Percentiles rank a stretch among this genome's conserved stretches.
phyloP scores from a whole-genome alignment of 495 filamentous ascomycete genomes.

The Aspergillus campestris region DNA sequence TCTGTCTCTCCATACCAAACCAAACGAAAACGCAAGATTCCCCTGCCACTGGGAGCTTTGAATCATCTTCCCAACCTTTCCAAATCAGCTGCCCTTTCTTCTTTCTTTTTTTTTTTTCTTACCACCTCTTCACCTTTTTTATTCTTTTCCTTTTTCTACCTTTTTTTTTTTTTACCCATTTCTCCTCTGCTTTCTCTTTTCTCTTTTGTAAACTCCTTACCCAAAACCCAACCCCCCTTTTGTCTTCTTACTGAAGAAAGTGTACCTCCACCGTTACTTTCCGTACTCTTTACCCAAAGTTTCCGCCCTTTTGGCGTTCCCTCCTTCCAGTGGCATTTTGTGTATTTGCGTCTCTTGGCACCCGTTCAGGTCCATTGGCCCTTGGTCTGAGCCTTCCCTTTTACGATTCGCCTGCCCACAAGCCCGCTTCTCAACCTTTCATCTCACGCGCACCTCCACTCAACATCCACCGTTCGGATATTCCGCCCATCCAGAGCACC shows the following conservation, averaged over 20 bases:
- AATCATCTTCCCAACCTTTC: constrained; percentile 5
- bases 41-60: constrained; percentile 7
- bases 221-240: not conserved
- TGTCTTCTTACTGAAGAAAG: not conserved
- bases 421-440: constrained; percentile 20
- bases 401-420: constrained; percentile 20
- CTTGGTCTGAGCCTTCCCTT: constrained; percentile 17
- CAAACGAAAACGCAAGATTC: not conserved
- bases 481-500: constrained; percentile 21
- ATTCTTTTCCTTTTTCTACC: not conserved
- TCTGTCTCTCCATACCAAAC: constrained; percentile 9
- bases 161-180: constrained; percentile 2
- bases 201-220: not conserved
- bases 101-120: constrained; percentile 5
- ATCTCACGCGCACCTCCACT: constrained; percentile 25
- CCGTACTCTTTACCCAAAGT: constrained; percentile 4
- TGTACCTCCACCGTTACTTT: not conserved
- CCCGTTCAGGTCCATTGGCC: constrained; percentile 17
- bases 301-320: constrained; percentile 4
- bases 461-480: constrained; percentile 22
- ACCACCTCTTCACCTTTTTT: constrained; percentile 3
- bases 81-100: constrained; percentile 10
- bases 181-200: not conserved
- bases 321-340: constrained; percentile 7
- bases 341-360: constrained; percentile 18